Evolutionary conservation across 1,139 yeast genomes (phyloP).

Genomic region (Sugiyamaella neomexicana): DNA sequence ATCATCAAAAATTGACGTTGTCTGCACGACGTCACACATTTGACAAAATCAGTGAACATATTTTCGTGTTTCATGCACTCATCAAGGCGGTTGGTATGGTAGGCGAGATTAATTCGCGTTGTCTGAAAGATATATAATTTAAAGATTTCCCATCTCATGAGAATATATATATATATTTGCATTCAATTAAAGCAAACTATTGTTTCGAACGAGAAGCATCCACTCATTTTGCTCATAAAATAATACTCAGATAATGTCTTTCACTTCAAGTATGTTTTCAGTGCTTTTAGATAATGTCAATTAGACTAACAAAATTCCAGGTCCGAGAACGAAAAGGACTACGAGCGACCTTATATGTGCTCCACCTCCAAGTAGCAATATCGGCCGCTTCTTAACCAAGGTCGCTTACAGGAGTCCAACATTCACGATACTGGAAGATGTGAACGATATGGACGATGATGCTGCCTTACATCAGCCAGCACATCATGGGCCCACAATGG

Average conservation of each 20-base stretch:
- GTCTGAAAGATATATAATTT: conserved; percentile 1
- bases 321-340: not conserved
- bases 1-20: conserved; percentile 9
- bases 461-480: not conserved
- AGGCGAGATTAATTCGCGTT: conserved; percentile 3
- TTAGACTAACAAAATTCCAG: not conserved
- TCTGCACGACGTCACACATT: conserved; percentile 12
- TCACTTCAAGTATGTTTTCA: not conserved
- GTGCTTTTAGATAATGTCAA: not conserved
- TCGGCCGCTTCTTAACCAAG: not conserved
- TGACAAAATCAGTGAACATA: not conserved
- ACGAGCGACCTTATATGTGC: not conserved
- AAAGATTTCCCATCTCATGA: not conserved
- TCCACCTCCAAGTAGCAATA: not conserved
- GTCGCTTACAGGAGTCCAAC: not conserved
- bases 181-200: not conserved
- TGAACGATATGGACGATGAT: not conserved
- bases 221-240: not conserved
- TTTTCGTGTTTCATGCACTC: conserved; percentile 11
- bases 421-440: not conserved
- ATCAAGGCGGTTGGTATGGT: conserved; percentile 6
- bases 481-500: not conserved
- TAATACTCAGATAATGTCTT: not conserved
- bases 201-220: not conserved
- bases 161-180: not conserved